phyloP scores from a whole-genome alignment of 2,329 filamentous ascomycete genomes.

The Fusarium fujikuroi region DNA sequence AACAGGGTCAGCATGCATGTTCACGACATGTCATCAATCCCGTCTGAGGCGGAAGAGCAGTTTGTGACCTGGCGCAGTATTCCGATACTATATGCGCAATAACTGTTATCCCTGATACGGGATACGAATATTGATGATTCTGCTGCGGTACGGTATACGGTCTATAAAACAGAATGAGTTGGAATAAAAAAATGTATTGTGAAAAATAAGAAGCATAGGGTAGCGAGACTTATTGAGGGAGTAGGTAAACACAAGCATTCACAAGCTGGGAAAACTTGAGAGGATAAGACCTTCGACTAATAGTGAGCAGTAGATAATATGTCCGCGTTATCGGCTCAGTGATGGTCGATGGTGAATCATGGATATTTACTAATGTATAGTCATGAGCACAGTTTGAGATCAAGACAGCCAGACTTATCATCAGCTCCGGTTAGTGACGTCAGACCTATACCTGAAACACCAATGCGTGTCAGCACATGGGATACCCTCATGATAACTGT shows the following conservation, averaged over 20 bases:
- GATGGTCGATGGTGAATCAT: slow-evolving; percentile 14
- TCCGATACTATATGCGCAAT: background rate
- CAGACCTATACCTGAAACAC: slow-evolving; percentile 6
- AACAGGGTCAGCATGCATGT: background rate
- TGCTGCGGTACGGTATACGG: background rate
- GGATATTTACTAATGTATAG: background rate
- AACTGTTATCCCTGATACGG: background rate
- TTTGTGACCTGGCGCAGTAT: background rate
- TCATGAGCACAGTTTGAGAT: background rate
- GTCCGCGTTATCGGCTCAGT: background rate
- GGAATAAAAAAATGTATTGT: background rate
- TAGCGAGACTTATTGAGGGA: background rate
- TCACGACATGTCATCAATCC: background rate
- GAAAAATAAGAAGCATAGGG: background rate
- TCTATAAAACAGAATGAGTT: background rate
- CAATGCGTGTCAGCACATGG: slow-evolving; percentile 1
- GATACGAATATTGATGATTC: background rate
- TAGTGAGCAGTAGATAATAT: background rate
- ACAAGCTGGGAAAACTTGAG: background rate
- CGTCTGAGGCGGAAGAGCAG: background rate
- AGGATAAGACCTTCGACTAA: background rate
- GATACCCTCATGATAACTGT: background rate
- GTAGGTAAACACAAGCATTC: background rate
- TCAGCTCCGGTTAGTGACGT: slow-evolving; percentile 13
- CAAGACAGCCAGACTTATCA: background rate